Base-by-base conservation (phyloP, 1,284 basidiomycete genomes). In the Baeospora myosura region DNA sequence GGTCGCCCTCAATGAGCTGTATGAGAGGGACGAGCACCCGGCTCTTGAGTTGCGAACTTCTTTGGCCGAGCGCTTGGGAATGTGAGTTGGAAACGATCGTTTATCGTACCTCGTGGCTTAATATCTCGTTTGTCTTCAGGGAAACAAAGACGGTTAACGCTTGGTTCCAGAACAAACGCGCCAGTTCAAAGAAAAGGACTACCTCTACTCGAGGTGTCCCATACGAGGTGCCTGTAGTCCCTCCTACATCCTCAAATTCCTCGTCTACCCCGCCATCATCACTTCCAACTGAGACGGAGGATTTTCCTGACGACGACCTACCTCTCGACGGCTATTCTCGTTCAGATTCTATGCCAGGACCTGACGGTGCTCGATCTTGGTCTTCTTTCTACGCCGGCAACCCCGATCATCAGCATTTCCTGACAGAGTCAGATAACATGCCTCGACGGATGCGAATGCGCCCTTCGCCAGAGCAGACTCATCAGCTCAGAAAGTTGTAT, bases 131-230 rank as follows among this genome's bases (percentile, higher is more conserved):
- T 44, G 35, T 39, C 45, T 32, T 40, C 55, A 87, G 83, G 80
- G 81, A 86, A 57, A 78, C 75, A 59, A 87, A 87, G 70, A 84
- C 81, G 2, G 83, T 87, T 55, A 84, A 84, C 56, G 81, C 83
- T 18, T 87, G 82, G 81, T 87, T 87, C 63, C 84, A 87, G 62
- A 87, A 87, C 59, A 87, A 85, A 68, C 74, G 83, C 44, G 84
- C 83, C 11, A 85, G 84, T 17, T 78, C 76, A 52, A 87, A 85
- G 72, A 87, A 87, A 63, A 74, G 80, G 33, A 71, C 68, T 46
- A 67, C 65, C 48, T 59, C 58, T 35, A 59, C 55, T 40, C 52
- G 54, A 46, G 44, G 46, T 69, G 43, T 68, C 67, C 30, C 68
- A 65, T 50, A 71, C 66, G 60, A 71, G 10, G 21, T 20, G 35